Evolutionary conservation across 2,329 filamentous ascomycete species (phyloP).

Genomic region (Trichocomaceae sp.): DNA sequence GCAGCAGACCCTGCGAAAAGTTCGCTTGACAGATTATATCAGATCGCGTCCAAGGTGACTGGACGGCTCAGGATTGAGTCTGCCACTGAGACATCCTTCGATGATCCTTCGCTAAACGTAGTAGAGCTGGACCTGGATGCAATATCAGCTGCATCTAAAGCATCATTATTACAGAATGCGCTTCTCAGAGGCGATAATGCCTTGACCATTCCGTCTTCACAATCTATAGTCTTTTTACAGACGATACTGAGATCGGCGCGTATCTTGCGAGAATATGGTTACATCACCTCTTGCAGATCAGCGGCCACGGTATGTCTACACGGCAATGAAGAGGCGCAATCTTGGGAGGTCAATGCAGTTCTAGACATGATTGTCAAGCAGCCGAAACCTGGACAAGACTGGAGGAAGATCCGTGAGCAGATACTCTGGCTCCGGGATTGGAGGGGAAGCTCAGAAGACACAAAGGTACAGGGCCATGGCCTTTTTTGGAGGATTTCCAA

Average conservation of each 20-base stretch:
- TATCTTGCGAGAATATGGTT: conserved; percentile 35
- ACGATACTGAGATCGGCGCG: conserved; percentile 36
- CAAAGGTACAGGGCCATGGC: conserved; percentile 34
- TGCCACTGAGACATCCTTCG: conserved; percentile 25
- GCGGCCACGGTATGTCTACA: conserved; percentile 48
- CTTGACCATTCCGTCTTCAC: conserved; percentile 34
- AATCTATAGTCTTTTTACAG: conserved; percentile 36
- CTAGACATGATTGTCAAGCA: conserved; percentile 42
- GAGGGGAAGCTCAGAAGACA: conserved; percentile 36
- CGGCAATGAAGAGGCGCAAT: conserved; percentile 47
- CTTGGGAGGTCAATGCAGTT: conserved; percentile 48
- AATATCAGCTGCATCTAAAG: conserved; percentile 33
- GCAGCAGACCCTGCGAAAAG: conserved; percentile 41
- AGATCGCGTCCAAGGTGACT: conserved; percentile 46
- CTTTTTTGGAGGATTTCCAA: conserved; percentile 46
- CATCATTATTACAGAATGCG: conserved; percentile 37
- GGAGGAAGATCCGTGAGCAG: conserved; percentile 44
- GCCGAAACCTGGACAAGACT: conserved; percentile 42
- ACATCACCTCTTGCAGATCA: conserved; percentile 30
- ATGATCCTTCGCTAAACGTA: conserved; percentile 22
- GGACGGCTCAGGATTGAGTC: conserved; percentile 46
- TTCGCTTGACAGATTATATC: conserved; percentile 43
- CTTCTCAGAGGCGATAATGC: conserved; percentile 35
- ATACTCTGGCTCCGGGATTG: conserved; percentile 58
- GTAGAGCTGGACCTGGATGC: conserved; percentile 26